Evolutionary conservation across 495 filamentous ascomycete genomes (phyloP), one percentile per base, ranked within the genome.

Genomic region (Choiromyces venosus): DNA sequence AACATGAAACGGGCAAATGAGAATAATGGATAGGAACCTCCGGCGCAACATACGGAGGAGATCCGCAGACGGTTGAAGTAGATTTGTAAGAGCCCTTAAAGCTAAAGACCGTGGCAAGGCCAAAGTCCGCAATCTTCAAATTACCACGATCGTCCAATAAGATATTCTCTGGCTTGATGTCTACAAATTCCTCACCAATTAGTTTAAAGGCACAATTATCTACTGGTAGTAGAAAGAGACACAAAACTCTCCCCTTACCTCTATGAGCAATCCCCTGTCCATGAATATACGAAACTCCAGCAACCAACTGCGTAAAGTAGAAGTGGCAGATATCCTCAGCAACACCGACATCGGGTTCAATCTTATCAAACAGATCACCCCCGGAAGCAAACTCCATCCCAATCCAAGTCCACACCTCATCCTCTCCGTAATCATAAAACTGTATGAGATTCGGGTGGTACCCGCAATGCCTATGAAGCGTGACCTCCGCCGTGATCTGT

Each of bases 341-440:
- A 16, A 97, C 91, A 70, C 96, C 95, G 38, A 93, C 91, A 82
- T 99, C 95, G 4, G 95, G 93, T 82, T 99, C 95, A 74, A 73
- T 35, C 64, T 68, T 35, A 25, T 38, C 21, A 84, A 99, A 99
- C 18, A 99, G 87, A 82, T 99, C 95, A 19, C 95, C 95, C 61
- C 95, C 95, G 74, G 94, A 92, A 64, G 95, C 95, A 78, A 92
- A 89, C 82, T 99, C 95, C 93, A 99, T 97, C 19, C 93, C 93
- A 79, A 99, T 96, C 94, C 94, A 99, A 77, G 89, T 87, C 96
- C 96, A 99, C n/a, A 89, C 83, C 3, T 85, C 81, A 80, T 99
- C 94, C 82, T 97, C 93, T 68, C 92, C 95, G 4, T 88, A 90
- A 40, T 89, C 88, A 77, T 94, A 94, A 86, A 92, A 97, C 78